phyloP scores from a whole-genome alignment of 768 basidiomycete genomes.

The Daedalea quercina region DNA sequence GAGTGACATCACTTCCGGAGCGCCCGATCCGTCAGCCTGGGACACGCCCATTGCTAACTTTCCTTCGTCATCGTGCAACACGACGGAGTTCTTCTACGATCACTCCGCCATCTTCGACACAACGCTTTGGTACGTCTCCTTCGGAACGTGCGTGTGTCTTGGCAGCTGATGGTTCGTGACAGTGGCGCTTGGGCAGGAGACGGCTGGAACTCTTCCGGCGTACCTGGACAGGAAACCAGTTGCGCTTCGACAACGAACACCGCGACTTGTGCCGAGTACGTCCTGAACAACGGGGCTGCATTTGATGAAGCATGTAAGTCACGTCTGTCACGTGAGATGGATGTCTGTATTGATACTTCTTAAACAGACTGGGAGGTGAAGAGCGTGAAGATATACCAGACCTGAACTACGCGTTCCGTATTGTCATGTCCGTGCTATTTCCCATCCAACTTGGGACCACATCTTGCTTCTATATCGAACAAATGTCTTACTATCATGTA shows the following conservation, averaged over 20 bases:
- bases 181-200: constrained; percentile 88
- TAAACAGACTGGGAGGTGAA: constrained; percentile 74
- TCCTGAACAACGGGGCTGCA: constrained; percentile 62
- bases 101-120: constrained; percentile 82
- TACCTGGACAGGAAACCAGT: constrained; percentile 81
- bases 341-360: too few relatives aligned
- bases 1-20: constrained; percentile 61
- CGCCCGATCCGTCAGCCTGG: constrained; percentile 76
- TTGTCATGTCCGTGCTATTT: too few relatives aligned
- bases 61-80: constrained; percentile 69
- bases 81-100: constrained; percentile 70
- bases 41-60: constrained; percentile 72
- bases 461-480: too few relatives aligned
- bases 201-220: constrained; percentile 67
- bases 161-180: constrained; percentile 6
- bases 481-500: neutral
- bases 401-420: constrained; percentile 1
- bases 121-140: constrained; percentile 60
- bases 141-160: constrained; percentile 7
- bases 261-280: constrained; percentile 73
- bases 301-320: constrained; percentile 75
- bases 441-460: too few relatives aligned
- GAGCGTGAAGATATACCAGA: constrained; percentile 69
- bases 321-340: too few relatives aligned
- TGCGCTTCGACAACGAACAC: constrained; percentile 82